phyloP scores from a whole-genome alignment of 1,139 yeast genomes.

The Groenewaldozyma sp. region DNA sequence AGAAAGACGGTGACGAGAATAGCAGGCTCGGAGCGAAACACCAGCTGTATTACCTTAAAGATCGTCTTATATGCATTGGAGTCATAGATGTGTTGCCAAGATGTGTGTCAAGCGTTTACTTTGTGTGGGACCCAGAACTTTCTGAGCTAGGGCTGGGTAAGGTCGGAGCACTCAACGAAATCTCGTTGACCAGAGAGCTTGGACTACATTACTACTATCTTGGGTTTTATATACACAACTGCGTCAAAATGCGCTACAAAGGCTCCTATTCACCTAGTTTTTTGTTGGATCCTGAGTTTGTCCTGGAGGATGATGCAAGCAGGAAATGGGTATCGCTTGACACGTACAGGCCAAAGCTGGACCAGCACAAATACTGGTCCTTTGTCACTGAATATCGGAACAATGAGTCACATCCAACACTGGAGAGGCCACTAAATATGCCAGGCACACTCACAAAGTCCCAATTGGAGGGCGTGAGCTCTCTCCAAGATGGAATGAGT shows the following conservation, averaged over 20 bases:
- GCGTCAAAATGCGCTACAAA: conserved; percentile 78
- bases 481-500: too few species aligned
- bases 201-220: conserved; percentile 49
- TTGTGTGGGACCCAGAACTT: conserved; percentile 81
- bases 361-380: conserved; percentile 7
- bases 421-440: conserved; percentile 1
- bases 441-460: conserved; percentile 6
- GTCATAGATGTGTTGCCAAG: conserved; percentile 70
- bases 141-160: conserved; percentile 68
- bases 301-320: conserved; percentile 5
- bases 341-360: conserved; percentile 9
- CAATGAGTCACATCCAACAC: neutral
- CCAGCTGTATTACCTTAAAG: conserved; percentile 65
- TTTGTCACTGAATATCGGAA: neutral
- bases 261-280: conserved; percentile 42
- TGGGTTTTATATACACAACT: conserved; percentile 68
- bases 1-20: conserved; percentile 10
- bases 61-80: conserved; percentile 60
- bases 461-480: neutral
- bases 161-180: conserved; percentile 64
- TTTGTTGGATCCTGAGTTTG: conserved; percentile 28
- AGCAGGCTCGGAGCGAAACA: conserved; percentile 31
- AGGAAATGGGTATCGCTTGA: conserved; percentile 11
- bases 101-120: conserved; percentile 76
- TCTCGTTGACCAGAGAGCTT: conserved; percentile 37